Conservation (phyloP, 2,329 filamentous ascomycete genomes). For the Alternaria incomplexa region DNA sequence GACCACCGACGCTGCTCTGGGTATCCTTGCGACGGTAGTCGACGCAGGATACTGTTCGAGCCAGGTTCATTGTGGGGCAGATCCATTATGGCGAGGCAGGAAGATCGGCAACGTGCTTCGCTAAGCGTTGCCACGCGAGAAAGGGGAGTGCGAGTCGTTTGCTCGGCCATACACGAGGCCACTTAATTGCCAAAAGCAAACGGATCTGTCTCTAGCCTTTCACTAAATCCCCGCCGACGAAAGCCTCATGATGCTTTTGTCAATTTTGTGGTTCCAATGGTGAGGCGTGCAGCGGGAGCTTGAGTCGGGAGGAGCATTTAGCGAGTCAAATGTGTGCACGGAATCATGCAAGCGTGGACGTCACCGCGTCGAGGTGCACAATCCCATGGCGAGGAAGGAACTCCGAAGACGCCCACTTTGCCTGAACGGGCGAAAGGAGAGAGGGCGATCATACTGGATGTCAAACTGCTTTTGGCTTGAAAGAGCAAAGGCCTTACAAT, state of each 20-base stretch:
- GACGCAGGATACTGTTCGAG: conserved; percentile 7
- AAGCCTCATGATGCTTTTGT: background rate
- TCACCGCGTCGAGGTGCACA: background rate
- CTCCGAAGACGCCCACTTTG: background rate
- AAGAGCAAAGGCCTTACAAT: background rate
- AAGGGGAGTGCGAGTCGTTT: background rate
- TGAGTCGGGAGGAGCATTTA: conserved; percentile 3
- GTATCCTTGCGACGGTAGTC: conserved; percentile 13
- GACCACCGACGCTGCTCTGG: conserved; percentile 8
- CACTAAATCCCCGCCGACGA: background rate
- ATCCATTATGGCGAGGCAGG: background rate
- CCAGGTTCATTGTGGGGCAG: conserved; percentile 15
- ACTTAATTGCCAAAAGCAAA: background rate
- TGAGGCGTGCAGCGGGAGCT: conserved; percentile 3
- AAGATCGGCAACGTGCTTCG: conserved; percentile 18
- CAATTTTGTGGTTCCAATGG: background rate
- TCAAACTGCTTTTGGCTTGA: background rate
- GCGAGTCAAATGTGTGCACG: conserved; percentile 2
- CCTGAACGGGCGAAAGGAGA: conserved; percentile 3
- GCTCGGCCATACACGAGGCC: background rate
- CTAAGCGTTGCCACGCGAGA: background rate
- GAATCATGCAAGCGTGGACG: conserved; percentile 6
- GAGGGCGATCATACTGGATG: background rate
- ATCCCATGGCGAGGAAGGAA: background rate
- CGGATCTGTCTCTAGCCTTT: background rate